A percentile compares a stretch with the other conserved stretches of the same genome.
phyloP scores from a whole-genome alignment of 768 basidiomycete species.

The Suillus brevipes region DNA sequence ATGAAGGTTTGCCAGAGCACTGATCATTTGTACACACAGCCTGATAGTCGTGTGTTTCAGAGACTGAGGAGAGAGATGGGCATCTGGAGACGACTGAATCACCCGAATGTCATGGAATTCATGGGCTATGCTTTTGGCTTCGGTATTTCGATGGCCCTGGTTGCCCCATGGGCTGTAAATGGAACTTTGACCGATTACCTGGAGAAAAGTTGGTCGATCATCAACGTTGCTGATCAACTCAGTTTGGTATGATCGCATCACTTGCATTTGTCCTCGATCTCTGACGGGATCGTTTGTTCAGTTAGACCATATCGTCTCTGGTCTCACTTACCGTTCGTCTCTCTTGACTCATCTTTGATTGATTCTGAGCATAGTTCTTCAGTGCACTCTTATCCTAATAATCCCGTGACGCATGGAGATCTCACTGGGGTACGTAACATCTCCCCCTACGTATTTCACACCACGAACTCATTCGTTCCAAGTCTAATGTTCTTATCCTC shows the following conservation, averaged over 20 bases:
- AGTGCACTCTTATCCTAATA: conserved; percentile 11
- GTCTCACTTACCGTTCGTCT: conserved; percentile 12
- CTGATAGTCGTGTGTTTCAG: conserved; percentile 7
- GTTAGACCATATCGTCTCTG: conserved; percentile 9
- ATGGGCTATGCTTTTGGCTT: conserved; percentile 22
- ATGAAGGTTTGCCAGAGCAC: neutral
- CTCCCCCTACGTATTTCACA: neutral
- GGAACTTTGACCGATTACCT: conserved; percentile 14
- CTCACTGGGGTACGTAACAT: conserved; percentile 24
- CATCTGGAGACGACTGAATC: conserved; percentile 23
- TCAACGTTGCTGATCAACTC: neutral
- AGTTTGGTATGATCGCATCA: neutral
- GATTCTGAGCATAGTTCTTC: neutral
- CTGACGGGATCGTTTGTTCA: neutral
- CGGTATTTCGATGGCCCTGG: conserved; percentile 22
- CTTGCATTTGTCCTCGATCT: neutral
- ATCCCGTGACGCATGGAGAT: conserved; percentile 22
- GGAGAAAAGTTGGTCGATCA: neutral
- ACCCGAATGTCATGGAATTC: conserved; percentile 25
- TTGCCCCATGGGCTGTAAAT: conserved; percentile 23
- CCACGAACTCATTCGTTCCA: neutral
- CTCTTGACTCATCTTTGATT: neutral
- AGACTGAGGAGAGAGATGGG: conserved; percentile 23
- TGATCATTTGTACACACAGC: neutral
- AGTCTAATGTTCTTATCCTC: conserved; percentile 35